Base-by-base conservation (phyloP, 768 basidiomycete species). In the Boletus rubropictus region DNA sequence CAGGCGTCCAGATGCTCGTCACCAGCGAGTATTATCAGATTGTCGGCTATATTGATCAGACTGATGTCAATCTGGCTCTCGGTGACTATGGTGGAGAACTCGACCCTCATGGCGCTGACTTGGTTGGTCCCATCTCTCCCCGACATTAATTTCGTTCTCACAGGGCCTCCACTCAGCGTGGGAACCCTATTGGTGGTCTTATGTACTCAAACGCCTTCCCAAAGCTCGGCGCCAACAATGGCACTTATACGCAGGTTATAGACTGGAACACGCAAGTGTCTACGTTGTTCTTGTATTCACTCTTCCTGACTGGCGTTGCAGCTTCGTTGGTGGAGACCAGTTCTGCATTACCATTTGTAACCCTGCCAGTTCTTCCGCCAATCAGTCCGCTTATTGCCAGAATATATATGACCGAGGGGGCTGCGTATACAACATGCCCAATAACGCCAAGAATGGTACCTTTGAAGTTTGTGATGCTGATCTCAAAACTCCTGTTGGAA, bases 261-360 rank as follows among this genome's bases (percentile, higher is more conserved):
- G 78, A 87, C 55, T 89, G 87, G 87, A 73, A 74, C 63, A 72
- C 73, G 83, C 79, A 55, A 42, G 81, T 21, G 5, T 9, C 49
- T 42, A 14, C 3, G 7, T 24, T 33, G 6, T 11, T 29, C 1
- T 39, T 31, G 7, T n/a, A 15, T 25, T 38, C 5, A 2, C 25
- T 65, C 15, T 3, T 22, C 1, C 21, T 48, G 28, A 49, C 24
- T 7, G 14, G 18, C 12, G 50, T 42, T 62, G 57, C 36, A 72
- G 50, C 4, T 90, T 89, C 75, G 79, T 87, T 56, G 89, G 88
- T 46, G 73, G 74, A 31, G 60, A 69, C 57, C 7, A 49, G 4
- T 83, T 86, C 73, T 91, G 87, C 66, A 56, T 82, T 50, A 90
- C 89, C 59, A 74, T 76, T 0, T 91, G 89, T 66, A 76, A 85